Base-by-base conservation (phyloP, 2,329 filamentous ascomycete species). In the Pyrenophora seminiperda region DNA sequence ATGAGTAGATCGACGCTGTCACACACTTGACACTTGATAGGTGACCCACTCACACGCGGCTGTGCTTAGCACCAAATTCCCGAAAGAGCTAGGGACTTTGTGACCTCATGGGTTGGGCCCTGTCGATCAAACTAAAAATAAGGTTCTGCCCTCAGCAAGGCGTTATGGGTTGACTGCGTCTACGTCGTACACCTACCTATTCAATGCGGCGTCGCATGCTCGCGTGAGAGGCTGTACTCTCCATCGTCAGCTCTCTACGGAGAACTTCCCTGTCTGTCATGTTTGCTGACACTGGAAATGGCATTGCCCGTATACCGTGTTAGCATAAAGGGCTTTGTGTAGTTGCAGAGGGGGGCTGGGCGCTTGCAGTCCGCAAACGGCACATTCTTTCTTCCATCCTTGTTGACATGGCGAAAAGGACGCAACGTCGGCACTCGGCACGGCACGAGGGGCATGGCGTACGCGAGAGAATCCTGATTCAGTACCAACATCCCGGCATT, bases 91-190 rank as follows among this genome's bases (percentile, higher is more conserved):
- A 45, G 48, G 48, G 49, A 49, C 15, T 20, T 38, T 47, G 45
- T 59, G 59, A 61, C 58, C 58, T 62, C 53, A 62, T 59, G 30
- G 33, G 24, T 42, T 11, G 20, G 30, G 27, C 42, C 46, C 50
- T 54, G 49, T 48, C 33, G 41, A 52, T 59, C 59, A 10, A 47
- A 41, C 37, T 31, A 53, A 53, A 53, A 27, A 27, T 27, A 27
- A 27, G 24, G 24, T 27, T 27, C 5, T 11, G 24, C 24, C 13
- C 24, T 27, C 24, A 13, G 24, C 24, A 13, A 13, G 24, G 24
- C 4, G 3, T 27, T 27, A 2, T 27, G 9, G 24, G 7, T 27
- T 27, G 24, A 27, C 24, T 44, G 13, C 41, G 36, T 41, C 33
- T 22, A 17, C 5, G 40, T 43, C 49, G 29, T 43, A 46, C 31